A percentile compares a stretch with the other conserved stretches of the same genome.
These are phyloP conservation scores for Penicillium daleae DNA, from an alignment of 495 filamentous ascomycete genomes.

Conservation along the genomic window DNA sequence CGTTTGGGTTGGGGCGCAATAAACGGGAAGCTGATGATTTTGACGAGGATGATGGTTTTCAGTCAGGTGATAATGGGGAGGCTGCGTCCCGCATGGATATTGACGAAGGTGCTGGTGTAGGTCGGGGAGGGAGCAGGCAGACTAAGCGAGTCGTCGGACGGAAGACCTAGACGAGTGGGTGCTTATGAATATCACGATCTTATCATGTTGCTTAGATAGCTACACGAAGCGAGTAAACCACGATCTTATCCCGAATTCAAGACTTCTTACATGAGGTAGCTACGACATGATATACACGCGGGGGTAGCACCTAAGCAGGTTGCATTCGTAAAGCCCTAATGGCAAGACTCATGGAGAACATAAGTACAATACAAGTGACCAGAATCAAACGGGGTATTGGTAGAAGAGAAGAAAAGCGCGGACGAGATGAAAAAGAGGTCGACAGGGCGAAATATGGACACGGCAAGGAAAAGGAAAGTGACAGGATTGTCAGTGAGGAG, in stretches of 20 bases:
- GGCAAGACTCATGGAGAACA: slow-evolving; percentile 36
- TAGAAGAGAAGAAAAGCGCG: slow-evolving; percentile 27
- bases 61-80: slow-evolving; percentile 53
- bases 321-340: slow-evolving; percentile 30
- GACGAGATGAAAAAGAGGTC: slow-evolving; percentile 24
- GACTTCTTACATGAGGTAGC: slow-evolving; percentile 9
- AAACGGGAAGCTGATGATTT: slow-evolving; percentile 50
- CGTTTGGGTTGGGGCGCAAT: slow-evolving; percentile 34
- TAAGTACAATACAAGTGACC: slow-evolving; percentile 40
- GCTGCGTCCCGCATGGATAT: slow-evolving; percentile 53
- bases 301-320: slow-evolving; percentile 11
- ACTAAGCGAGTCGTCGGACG: slow-evolving; percentile 48
- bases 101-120: slow-evolving; percentile 42
- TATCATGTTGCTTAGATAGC: background rate
- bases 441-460: slow-evolving; percentile 33
- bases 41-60: slow-evolving; percentile 51
- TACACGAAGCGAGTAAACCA: background rate
- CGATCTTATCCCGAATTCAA: background rate
- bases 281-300: background rate
- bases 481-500: slow-evolving; percentile 17
- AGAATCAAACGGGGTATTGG: slow-evolving; percentile 44
- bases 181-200: slow-evolving; percentile 8
- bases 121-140: slow-evolving; percentile 37
- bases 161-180: slow-evolving; percentile 31
- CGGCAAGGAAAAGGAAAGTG: slow-evolving; percentile 22